These are phyloP conservation scores for Zygoascus bituminiphila DNA, from an alignment of 805 yeast genomes.

Conservation along the genomic window DNA sequence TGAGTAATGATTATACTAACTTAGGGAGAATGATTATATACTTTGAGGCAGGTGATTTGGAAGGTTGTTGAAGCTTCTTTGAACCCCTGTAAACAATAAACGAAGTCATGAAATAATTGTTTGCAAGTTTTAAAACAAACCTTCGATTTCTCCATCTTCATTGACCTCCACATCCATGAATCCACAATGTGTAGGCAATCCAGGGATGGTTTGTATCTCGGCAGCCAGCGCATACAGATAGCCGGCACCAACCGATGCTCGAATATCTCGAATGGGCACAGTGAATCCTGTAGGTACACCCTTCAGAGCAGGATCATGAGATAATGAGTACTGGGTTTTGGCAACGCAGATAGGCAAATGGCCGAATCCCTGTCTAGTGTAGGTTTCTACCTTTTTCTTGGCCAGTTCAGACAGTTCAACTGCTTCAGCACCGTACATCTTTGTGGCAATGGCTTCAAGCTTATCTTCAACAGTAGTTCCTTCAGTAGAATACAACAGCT, in stretches of 20 bases:
- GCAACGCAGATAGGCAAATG: constrained; percentile 94
- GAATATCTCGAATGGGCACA: constrained; percentile 89
- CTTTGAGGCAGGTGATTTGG: neutral
- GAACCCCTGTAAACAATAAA: neutral
- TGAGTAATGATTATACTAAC: no score
- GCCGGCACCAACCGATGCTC: constrained; percentile 95
- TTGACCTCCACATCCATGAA: constrained; percentile 95
- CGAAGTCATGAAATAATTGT: neutral
- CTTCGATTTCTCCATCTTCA: constrained; percentile 85
- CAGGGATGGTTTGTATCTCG: constrained; percentile 95
- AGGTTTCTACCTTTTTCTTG: constrained; percentile 66
- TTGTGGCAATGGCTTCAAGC: constrained; percentile 65
- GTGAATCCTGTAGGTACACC: constrained; percentile 94
- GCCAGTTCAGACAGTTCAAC: constrained; percentile 81
- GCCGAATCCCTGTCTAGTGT: constrained; percentile 81
- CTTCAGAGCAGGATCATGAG: constrained; percentile 87
- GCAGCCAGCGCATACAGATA: constrained; percentile 94
- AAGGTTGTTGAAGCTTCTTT: constrained; percentile 3
- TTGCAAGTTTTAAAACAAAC: constrained; percentile 73
- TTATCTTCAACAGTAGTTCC: constrained; percentile 67
- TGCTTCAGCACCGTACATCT: constrained; percentile 88
- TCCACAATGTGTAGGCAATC: constrained; percentile 91
- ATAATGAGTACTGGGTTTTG: constrained; percentile 91
- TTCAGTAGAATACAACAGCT: constrained; percentile 62
- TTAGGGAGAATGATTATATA: neutral